Base-by-base conservation (phyloP, 768 basidiomycete genomes). In the Suillus subaureus region DNA sequence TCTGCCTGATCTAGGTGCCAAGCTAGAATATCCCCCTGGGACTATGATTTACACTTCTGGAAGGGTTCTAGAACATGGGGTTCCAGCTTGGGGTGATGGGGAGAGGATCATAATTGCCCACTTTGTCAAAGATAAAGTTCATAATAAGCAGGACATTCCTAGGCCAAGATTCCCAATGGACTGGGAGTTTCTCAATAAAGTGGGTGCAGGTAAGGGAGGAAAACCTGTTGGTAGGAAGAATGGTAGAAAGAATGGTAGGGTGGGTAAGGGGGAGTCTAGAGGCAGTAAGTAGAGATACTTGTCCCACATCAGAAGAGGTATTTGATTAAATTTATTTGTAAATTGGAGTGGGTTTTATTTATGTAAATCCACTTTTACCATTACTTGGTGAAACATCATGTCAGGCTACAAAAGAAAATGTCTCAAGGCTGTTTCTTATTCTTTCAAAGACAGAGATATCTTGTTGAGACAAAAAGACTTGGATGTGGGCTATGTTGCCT, bases 171-270 rank as follows among this genome's bases (percentile, higher is more conserved):
- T 43, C 45, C 42, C 9, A n/a, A 47, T 40, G 45, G 23, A 43
- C 61, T 16, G 35, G 61, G 61, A 47, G 11, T 61, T 61, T 61
- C 47, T 49, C n/a, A 47, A 4, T n/a, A 47, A n/a, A 61, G 60
- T 61, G 40, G 40, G 60, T 26, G 45, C 45, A 42, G 45, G 40
- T 42, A 40, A 40, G 28, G 13, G 23, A 26, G 26, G 45, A 40
- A 40, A 40, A 42, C 40, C 37, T 7, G 23, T 40, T 45, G n/a
- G n/a, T 9, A 4, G n/a, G 9, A 61, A 33, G 16, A 45, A 33
- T 23, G 21, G 45, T 11, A 42, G 33, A 28, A 39, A 39, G 13
- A 37, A 37, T 15, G 13, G 23, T 26, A 18, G 39, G 39, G 60
- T 61, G 21, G 60, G 18, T 4, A 15, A 33, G 21, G 23, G 21